phyloP scores from a whole-genome alignment of 148 eudicot species.

The Nyssa sinensis region DNA sequence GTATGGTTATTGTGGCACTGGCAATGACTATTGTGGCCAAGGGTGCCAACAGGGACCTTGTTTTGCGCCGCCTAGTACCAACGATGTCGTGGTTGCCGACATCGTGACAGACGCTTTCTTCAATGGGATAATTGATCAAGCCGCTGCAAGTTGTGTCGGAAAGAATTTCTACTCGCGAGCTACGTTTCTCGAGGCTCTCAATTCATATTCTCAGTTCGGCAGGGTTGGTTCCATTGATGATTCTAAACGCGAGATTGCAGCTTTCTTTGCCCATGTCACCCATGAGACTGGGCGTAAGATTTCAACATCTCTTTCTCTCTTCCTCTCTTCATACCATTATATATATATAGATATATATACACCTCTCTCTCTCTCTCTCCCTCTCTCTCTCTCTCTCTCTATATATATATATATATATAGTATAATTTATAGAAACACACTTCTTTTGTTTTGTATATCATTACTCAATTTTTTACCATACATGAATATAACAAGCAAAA shows the following conservation, averaged over 20 bases:
- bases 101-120: conserved; percentile 33
- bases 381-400: no score
- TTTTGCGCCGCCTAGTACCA: no score
- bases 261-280: conserved; percentile 58
- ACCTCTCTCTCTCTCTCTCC: no score
- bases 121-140: conserved; percentile 31
- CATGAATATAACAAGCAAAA: neutral
- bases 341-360: no score
- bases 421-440: no score
- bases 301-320: neutral
- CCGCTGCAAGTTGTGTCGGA: conserved; percentile 33
- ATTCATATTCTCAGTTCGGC: conserved; percentile 31
- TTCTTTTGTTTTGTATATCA: neutral
- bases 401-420: no score
- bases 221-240: conserved; percentile 37
- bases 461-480: neutral
- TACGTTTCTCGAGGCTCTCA: conserved; percentile 37
- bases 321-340: no score
- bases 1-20: no score
- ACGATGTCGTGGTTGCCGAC: conserved; percentile 31
- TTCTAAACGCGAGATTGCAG: conserved; percentile 50
- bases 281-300: conserved; percentile 60
- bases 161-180: conserved; percentile 42
- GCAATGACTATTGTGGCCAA: no score
- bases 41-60: no score